Conservation (phyloP, 2,329 filamentous ascomycete species). For the Biscogniauxia sp. region DNA sequence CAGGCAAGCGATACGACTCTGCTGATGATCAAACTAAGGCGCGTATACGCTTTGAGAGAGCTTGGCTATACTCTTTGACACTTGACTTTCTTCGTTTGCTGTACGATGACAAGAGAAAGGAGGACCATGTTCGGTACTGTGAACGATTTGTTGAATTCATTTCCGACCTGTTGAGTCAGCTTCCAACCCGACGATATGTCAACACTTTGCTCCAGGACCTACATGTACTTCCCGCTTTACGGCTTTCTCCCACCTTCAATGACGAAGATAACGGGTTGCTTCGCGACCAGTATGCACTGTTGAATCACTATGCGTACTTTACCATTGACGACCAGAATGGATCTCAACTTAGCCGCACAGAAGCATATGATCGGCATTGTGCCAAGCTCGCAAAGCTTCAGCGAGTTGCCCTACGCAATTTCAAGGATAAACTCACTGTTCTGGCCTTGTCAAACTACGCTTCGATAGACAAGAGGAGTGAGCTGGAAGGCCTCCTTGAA, state of each 20-base stretch:
- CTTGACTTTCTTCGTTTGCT: conserved; percentile 78
- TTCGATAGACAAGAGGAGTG: conserved; percentile 75
- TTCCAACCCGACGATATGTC: conserved; percentile 90
- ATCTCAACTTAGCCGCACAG: conserved; percentile 66
- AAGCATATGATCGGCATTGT: conserved; percentile 80
- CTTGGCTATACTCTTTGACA: conserved; percentile 86
- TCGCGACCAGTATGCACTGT: conserved; percentile 74
- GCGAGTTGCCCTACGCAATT: conserved; percentile 72
- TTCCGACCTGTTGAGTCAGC: conserved; percentile 85
- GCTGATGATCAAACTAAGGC: conserved; percentile 78
- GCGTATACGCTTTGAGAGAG: conserved; percentile 82
- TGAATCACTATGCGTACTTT: conserved; percentile 85
- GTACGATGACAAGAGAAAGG: conserved; percentile 53
- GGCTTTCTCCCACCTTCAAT: conserved; percentile 74
- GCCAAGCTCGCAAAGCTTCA: conserved; percentile 75
- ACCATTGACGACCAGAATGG: conserved; percentile 90
- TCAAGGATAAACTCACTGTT: conserved; percentile 88
- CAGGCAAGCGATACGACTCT: conserved; percentile 80
- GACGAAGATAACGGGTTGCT: conserved; percentile 73
- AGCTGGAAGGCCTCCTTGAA: conserved; percentile 74
- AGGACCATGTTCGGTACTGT: conserved; percentile 75
- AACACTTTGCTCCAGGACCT: conserved; percentile 85
- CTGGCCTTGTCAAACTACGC: conserved; percentile 90
- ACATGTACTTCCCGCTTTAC: conserved; percentile 75
- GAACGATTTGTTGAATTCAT: conserved; percentile 92